Base-by-base conservation (phyloP, 2,329 filamentous ascomycete species). In the Ascochyta pisi region DNA sequence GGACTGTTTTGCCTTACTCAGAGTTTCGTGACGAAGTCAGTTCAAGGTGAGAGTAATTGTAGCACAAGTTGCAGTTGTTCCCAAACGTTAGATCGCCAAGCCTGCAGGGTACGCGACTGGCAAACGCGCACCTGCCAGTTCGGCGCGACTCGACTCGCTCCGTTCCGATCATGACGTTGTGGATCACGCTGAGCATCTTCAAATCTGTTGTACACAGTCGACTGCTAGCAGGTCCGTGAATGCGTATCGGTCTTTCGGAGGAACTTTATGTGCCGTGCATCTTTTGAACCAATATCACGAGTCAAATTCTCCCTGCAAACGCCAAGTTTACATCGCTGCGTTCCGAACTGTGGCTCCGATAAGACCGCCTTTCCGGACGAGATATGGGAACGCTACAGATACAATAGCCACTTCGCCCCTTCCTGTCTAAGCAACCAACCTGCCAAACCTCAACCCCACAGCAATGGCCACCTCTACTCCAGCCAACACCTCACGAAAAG, bases 341-440 rank as follows among this genome's bases (percentile, higher is more conserved):
- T 50, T 43, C 42, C 40, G 31, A 46, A 15, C 24, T 38, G 12
- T 27, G 6, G 47, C 37, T 44, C 50, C 53, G 63, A 63, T 61
- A 63, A 62, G 52, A 43, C 50, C 54, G 52, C 47, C 43, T 50
- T 37, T 24, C 53, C 60, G 57, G 64, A 68, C 67, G 61, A 65
- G 50, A 57, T 59, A 60, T 63, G 60, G 50, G 50, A 57, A 31
- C 50, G 34, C 33, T 40, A 51, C 35, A 50, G 27, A 42, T 48
- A 61, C 42, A 63, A 64, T 51, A 65, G 50, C 42, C 50, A 57
- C 54, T 37, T 49, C 62, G 58, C 63, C 64, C 48, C 40, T 45
- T 35, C 45, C 16, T 50, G 26, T 31, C 19, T 42, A 19, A 27
- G 37, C 35, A n/a, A 26, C 24, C 6, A 2, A 39, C 16, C 39